phyloP scores from a whole-genome alignment of 2,329 filamentous ascomycete genomes.

The Diaporthe sp. region DNA sequence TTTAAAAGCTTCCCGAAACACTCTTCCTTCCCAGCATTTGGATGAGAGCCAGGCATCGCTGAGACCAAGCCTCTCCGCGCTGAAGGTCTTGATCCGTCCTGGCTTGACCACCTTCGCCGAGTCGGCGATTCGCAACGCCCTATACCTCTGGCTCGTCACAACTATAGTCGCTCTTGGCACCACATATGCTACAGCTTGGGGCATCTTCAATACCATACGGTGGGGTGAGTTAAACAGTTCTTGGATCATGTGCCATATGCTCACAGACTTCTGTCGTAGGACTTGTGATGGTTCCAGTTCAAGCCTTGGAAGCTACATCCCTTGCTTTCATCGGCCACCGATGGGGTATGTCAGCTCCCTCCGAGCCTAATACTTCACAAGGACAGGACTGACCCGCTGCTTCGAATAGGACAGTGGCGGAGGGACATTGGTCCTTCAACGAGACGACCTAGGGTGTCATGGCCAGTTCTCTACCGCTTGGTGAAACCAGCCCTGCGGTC shows the following conservation, averaged over 20 bases:
- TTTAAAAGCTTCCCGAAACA: background rate
- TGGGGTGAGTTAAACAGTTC: background rate
- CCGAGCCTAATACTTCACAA: background rate
- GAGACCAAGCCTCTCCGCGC: background rate
- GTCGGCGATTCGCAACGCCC: background rate
- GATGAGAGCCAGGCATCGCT: background rate
- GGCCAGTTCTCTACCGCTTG: background rate
- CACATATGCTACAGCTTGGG: background rate
- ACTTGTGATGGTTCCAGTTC: background rate
- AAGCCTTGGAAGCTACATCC: background rate
- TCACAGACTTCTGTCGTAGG: background rate
- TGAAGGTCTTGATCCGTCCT: background rate
- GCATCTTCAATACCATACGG: background rate
- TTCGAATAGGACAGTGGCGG: background rate
- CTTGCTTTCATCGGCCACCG: background rate
- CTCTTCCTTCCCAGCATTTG: background rate
- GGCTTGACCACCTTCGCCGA: background rate
- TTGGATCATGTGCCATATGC: background rate
- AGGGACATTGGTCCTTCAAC: background rate
- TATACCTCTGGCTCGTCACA: conserved; percentile 3
- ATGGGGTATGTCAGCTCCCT: background rate
- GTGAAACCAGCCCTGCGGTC: background rate
- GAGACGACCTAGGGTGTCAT: background rate
- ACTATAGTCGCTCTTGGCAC: background rate
- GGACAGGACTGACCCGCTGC: background rate